phyloP scores from a whole-genome alignment of 2,329 filamentous ascomycete genomes.

The Coleophoma eucalyptorum region DNA sequence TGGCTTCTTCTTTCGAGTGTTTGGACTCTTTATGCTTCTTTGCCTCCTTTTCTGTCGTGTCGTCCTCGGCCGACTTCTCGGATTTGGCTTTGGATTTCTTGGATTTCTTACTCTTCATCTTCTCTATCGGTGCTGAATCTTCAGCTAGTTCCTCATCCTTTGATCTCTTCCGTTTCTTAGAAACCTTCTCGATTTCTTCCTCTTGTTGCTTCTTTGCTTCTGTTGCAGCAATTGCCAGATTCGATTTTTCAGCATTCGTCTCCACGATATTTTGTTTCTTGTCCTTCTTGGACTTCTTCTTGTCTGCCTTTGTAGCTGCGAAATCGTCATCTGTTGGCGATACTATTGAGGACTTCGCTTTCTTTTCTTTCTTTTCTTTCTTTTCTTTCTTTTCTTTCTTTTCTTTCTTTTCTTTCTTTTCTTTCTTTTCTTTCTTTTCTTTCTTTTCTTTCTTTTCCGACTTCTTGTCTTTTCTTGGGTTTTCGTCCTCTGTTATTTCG shows the following conservation, averaged over 20 bases:
- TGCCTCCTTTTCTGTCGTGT: too few relatives aligned
- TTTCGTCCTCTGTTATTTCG: conserved; percentile 27
- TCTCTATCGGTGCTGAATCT: neutral
- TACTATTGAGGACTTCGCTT: neutral
- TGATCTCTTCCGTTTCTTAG: conserved; percentile 6
- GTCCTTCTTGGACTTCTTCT: conserved; percentile 6
- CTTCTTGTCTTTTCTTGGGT: conserved; percentile 25
- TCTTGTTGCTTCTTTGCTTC: neutral
- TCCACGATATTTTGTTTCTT: conserved; percentile 9
- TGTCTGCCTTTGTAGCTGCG: conserved; percentile 1
- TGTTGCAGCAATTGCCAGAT: too few relatives aligned
- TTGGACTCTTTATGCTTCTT: neutral
- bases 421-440: conserved; percentile 9
- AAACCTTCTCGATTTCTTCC: conserved; percentile 2
- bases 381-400: conserved; percentile 21
- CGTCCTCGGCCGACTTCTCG: neutral
- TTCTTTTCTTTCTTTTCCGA: conserved; percentile 7
- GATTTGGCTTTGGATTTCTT: neutral
- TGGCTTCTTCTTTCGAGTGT: neutral
- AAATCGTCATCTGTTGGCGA: neutral
- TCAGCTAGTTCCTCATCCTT: conserved; percentile 5
- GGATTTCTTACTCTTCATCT: neutral
- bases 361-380: conserved; percentile 11
- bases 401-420: conserved; percentile 6
- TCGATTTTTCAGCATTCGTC: neutral